Evolutionary conservation across 768 basidiomycete genomes (phyloP).

Genomic region (Lactarius sp.): DNA sequence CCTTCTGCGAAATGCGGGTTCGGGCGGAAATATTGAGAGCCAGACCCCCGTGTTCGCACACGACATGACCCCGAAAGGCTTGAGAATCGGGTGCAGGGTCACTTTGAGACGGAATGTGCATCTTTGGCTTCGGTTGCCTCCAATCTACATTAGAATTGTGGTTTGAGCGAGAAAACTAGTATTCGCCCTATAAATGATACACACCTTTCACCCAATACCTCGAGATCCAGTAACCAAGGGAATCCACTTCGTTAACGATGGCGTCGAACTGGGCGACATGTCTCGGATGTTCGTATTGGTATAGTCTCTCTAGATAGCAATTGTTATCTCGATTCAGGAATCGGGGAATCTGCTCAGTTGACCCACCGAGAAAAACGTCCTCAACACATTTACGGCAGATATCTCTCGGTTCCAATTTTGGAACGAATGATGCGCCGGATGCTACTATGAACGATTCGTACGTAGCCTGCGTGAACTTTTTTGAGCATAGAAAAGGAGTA

Average conservation of each 20-base stretch:
- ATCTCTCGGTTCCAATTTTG: slow-evolving; percentile 44
- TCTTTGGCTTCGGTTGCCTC: slow-evolving; percentile 64
- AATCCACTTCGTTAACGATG: slow-evolving; percentile 41
- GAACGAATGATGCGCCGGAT: slow-evolving; percentile 41
- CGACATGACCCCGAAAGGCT: slow-evolving; percentile 54
- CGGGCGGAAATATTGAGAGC: slow-evolving; percentile 52
- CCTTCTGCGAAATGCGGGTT: slow-evolving; percentile 58
- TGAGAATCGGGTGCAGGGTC: slow-evolving; percentile 66
- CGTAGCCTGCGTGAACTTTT: slow-evolving; percentile 36
- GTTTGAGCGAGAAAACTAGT: slow-evolving; percentile 4
- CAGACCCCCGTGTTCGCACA: slow-evolving; percentile 66
- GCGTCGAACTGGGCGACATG: slow-evolving; percentile 57
- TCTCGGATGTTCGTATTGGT: slow-evolving; percentile 62
- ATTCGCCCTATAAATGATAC: slow-evolving; percentile 6
- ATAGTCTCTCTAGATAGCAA: slow-evolving; percentile 51
- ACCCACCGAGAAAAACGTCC: slow-evolving; percentile 51
- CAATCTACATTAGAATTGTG: slow-evolving; percentile 51
- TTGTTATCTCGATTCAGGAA: slow-evolving; percentile 3
- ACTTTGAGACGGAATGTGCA: slow-evolving; percentile 53
- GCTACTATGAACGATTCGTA: slow-evolving; percentile 38
- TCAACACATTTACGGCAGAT: slow-evolving; percentile 60
- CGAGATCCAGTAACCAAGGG: slow-evolving; percentile 64
- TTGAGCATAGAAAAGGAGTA: neutral
- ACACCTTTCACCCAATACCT: slow-evolving; percentile 74
- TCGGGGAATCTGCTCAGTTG: slow-evolving; percentile 2